Evolutionary conservation across 2,329 filamentous ascomycete genomes (phyloP), one percentile per base, ranked within the genome.

Genomic region (Hypoxylon sp.): DNA sequence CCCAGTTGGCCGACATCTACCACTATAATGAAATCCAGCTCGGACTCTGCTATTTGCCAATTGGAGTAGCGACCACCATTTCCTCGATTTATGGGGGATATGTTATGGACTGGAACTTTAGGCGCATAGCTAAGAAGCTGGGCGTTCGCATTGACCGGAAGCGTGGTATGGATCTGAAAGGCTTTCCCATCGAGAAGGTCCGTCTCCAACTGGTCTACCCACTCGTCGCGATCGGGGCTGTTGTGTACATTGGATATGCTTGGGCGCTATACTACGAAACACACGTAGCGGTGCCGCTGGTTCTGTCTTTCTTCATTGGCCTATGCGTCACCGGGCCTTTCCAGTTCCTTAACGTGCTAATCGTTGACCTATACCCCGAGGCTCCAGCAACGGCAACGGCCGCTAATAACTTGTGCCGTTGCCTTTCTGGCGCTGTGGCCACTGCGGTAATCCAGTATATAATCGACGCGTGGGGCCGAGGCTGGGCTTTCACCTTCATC

Each of bases 31-130:
- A 86, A 47, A 77, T 88, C 11, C 79, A 85, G 68, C 80, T 86
- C 29, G 86, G 86, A 2, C 79, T 88, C 2, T 87, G 86, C 69
- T 88, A 85, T 71, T 79, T 88, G 11, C 86, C 86, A 0, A 85
- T 87, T 56, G 86, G 86, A 0, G 73, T 83, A 2, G 85, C 85
- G 2, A 87, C 84, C 63, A 84, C 81, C 42, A 65, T 82, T 8
- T 82, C 85, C 0, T 82, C 85, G 11, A 72, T 88, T 27, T 75
- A 78, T n/a, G 86, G 88, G 67, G 91, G 92, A 4, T 84, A 84
- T 69, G 74, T 88, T 5, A 80, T 87, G 52, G 86, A 88, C 78
- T 89, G 87, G 84, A 94, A 94, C 77, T 97, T 92, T 77, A 85
- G 88, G 6, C 87, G 91, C 42, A 85, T 89, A 51, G 91, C 92